Base-by-base conservation (phyloP, 306 rosid species). In the Urtica urens region DNA sequence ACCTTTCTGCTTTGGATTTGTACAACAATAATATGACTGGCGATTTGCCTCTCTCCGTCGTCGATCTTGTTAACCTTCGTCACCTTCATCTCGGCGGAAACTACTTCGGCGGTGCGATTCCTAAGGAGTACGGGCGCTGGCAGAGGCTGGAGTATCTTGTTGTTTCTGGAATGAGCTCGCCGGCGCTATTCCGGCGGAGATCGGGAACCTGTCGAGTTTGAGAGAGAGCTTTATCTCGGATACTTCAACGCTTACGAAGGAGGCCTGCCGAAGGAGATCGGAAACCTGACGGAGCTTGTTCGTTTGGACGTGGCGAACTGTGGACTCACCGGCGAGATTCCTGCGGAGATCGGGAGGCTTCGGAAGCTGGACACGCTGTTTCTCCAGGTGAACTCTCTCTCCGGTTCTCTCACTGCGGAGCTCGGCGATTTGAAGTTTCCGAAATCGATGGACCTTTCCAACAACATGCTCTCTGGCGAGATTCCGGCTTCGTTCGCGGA, bases 401-500 rank as follows among this genome's bases (percentile, higher is more conserved):
- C 86, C 0, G 95, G 97, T 24, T 49, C 82, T 25, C 50, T 88
- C n/a, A 77, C 93, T 12, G 57, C 73, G 10, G 87, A 81, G 59
- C 76, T 88, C 6, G 97, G 97, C 35, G 62, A 22, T 17, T 58
- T 88, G 58, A 79, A 72, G 60, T 77, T 78, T 45, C 47, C 84
- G 45, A 84, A 84, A 30, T 88, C 97, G 16, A 70, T 88, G 93
- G 97, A 88, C 72, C 81, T 88, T 57, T 88, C 97, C 3, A 88
- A 88, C 68, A 88, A 88, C 30, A 23, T 73, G 29, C 59, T 84
- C 14, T 37, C 73, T 1, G 93, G 97, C 21, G 93, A 84, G 78
- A 76, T 88, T 74, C 97, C 97, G 15, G 49, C 3, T 17, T 74
- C 71, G 16, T 84, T 88, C 31, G 49, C 72, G 0, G 58, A 74